A percentile compares a stretch with the other conserved stretches of the same genome.
phyloP scores from a whole-genome alignment of 2,329 filamentous ascomycete genomes.

The Sporothrix humicola region DNA sequence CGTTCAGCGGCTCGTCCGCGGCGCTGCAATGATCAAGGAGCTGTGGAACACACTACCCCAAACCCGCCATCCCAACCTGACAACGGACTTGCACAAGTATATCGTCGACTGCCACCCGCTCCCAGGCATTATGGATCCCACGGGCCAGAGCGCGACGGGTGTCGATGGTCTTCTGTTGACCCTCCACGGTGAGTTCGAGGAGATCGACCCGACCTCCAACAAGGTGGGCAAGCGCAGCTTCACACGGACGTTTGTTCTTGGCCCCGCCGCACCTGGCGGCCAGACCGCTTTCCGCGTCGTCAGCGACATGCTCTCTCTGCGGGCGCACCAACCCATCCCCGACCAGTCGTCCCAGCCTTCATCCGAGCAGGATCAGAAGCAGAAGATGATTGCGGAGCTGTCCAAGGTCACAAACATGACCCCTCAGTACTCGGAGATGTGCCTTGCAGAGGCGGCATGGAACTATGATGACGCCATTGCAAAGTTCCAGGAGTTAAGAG shows the following conservation, averaged over 20 bases:
- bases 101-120: slow-evolving; percentile 81
- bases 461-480: slow-evolving; percentile 75
- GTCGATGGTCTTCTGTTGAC: slow-evolving; percentile 79
- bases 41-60: slow-evolving; percentile 73
- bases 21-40: slow-evolving; percentile 67
- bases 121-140: slow-evolving; percentile 72
- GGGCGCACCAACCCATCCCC: slow-evolving; percentile 64
- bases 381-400: slow-evolving; percentile 76
- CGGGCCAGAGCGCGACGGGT: slow-evolving; percentile 65
- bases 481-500: slow-evolving; percentile 78
- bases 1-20: slow-evolving; percentile 69
- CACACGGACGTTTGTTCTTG: slow-evolving; percentile 79
- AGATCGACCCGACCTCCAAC: slow-evolving; percentile 64
- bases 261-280: slow-evolving; percentile 68
- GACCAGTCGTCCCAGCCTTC: slow-evolving; percentile 44
- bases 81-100: slow-evolving; percentile 71
- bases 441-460: slow-evolving; percentile 79
- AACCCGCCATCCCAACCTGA: slow-evolving; percentile 76
- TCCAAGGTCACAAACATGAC: slow-evolving; percentile 82
- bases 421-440: slow-evolving; percentile 77
- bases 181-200: slow-evolving; percentile 84
- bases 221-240: slow-evolving; percentile 74
- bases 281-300: slow-evolving; percentile 73
- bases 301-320: slow-evolving; percentile 77
- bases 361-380: slow-evolving; percentile 55